Conservation (phyloP, 805 yeast species). For the Wickerhamomyces ciferrii region DNA sequence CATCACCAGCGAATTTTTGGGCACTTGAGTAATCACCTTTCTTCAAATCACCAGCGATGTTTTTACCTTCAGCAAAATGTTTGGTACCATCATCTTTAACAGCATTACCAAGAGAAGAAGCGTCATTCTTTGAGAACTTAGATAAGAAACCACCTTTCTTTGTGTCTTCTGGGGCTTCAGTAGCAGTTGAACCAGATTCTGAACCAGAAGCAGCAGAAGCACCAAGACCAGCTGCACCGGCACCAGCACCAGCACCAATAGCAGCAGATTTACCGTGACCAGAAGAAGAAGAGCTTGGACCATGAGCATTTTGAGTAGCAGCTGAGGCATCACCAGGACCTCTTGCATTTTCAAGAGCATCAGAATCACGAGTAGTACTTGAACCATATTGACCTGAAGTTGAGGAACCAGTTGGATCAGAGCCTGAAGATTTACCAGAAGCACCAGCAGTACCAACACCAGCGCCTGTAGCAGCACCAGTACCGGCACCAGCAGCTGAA, state of each 20-base stretch:
- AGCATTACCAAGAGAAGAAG: background rate
- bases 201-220: constrained; percentile 1
- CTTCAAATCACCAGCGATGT: constrained; percentile 7
- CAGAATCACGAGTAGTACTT: background rate
- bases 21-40: constrained; percentile 20
- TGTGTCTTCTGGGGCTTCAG: background rate
- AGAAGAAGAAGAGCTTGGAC: background rate
- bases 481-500: background rate
- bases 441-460: background rate
- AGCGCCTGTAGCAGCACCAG: background rate
- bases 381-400: constrained; percentile 1
- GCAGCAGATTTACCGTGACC: background rate
- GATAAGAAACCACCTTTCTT: constrained; percentile 9
- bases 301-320: background rate
- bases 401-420: constrained; percentile 1
- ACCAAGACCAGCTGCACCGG: background rate
- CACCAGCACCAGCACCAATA: background rate
- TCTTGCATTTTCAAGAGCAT: background rate
- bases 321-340: background rate
- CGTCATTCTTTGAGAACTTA: constrained; percentile 1
- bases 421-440: background rate
- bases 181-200: constrained; percentile 1
- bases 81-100: constrained; percentile 4
- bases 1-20: constrained; percentile 1
- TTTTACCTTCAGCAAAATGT: constrained; percentile 20